A percentile compares a stretch with the other conserved stretches of the same genome.
phyloP scores from a whole-genome alignment of 164 flowering plant genomes.

The Buxus sempervirens region DNA sequence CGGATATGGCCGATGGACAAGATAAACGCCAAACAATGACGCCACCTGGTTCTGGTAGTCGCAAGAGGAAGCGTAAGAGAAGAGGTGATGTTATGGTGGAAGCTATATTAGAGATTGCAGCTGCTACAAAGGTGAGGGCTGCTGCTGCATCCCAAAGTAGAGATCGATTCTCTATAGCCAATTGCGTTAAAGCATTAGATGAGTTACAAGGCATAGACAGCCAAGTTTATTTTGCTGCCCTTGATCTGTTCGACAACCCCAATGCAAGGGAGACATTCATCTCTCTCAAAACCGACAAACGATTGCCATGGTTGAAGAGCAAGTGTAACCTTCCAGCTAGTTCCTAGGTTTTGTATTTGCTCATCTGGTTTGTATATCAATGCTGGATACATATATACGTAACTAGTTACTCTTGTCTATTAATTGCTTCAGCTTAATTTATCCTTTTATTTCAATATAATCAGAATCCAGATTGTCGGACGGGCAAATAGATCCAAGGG shows the following conservation, averaged over 20 bases:
- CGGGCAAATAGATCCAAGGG: too few relatives aligned
- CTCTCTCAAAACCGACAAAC: conserved; percentile 47
- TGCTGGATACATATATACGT: not conserved
- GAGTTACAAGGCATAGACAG: conserved; percentile 38
- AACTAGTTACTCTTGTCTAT: too few relatives aligned
- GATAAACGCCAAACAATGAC: conserved; percentile 19
- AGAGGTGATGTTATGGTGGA: conserved; percentile 42
- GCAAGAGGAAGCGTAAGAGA: conserved; percentile 49
- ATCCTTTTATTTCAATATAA: too few relatives aligned
- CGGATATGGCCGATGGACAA: conserved; percentile 23
- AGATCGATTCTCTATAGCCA: conserved; percentile 35
- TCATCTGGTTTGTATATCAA: not conserved
- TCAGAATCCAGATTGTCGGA: too few relatives aligned
- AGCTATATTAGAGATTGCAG: conserved; percentile 59
- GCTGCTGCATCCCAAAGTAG: conserved; percentile 30
- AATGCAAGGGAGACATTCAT: conserved; percentile 53
- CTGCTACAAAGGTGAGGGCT: conserved; percentile 46
- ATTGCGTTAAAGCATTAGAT: conserved; percentile 49
- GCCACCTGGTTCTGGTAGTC: conserved; percentile 13
- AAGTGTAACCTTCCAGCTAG: conserved; percentile 28
- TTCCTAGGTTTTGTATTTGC: not conserved
- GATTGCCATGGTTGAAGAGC: conserved; percentile 41
- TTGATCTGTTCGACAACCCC: conserved; percentile 50
- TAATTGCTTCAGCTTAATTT: too few relatives aligned
- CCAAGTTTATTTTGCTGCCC: conserved; percentile 41